A percentile compares a stretch with the other conserved stretches of the same genome.
These are phyloP conservation scores for Angomonas ambiguus DNA, from an alignment of 208 protist genomes.

Conservation along the genomic window DNA sequence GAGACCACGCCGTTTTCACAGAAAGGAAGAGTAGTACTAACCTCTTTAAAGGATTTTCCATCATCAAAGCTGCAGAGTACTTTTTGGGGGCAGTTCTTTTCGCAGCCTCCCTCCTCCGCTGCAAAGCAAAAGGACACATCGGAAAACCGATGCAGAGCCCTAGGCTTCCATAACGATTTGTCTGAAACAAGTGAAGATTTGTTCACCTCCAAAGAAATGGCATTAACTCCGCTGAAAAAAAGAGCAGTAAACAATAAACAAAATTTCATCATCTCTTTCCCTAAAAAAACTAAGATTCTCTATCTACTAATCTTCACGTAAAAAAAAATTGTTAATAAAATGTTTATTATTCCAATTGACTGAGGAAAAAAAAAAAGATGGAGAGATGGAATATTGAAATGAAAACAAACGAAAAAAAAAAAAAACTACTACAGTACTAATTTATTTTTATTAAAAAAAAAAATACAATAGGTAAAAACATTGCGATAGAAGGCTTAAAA, in stretches of 20 bases:
- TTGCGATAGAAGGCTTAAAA: neutral
- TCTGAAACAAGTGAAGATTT: too few species aligned
- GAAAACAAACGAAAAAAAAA: slow-evolving; percentile 5
- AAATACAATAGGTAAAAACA: slow-evolving; percentile 3
- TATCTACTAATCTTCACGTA: too few species aligned
- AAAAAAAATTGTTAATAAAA: neutral
- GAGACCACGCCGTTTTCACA: slow-evolving; percentile 53
- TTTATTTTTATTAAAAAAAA: slow-evolving; percentile 6
- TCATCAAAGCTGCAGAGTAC: slow-evolving; percentile 54
- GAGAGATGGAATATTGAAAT: neutral
- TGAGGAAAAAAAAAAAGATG: neutral
- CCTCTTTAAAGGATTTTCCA: slow-evolving; percentile 29
- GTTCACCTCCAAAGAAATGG: too few species aligned
- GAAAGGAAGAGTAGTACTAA: slow-evolving; percentile 30
- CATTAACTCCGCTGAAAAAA: neutral
- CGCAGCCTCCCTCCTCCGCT: neutral
- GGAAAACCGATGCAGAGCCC: neutral
- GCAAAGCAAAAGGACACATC: neutral
- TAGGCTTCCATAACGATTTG: too few species aligned
- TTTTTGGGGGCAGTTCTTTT: slow-evolving; percentile 1
- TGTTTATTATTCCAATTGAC: neutral
- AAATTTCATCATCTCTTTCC: too few species aligned
- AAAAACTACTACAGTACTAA: neutral
- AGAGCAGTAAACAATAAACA: slow-evolving; percentile 7
- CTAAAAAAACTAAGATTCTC: too few species aligned